Base-by-base conservation (phyloP, 371 early-diverging fungal species). In the Syncephalastrum sp. region DNA sequence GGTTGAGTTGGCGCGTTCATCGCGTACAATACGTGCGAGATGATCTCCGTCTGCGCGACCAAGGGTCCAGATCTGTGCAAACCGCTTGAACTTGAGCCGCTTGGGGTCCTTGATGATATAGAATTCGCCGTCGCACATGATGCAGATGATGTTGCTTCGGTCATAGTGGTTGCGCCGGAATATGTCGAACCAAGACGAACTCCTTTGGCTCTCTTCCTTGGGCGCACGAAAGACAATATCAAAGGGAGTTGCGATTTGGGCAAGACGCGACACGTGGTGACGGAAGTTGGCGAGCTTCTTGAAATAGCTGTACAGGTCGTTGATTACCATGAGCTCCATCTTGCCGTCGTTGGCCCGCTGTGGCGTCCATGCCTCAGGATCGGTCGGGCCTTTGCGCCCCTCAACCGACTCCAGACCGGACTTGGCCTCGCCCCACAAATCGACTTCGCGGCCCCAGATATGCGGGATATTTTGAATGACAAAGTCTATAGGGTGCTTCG, bases 61-160 rank as follows among this genome's bases (percentile, higher is more conserved):
- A 14, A 85, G 57, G 3, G 83, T 80, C 77, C 77, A 83, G 15
- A 86, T 81, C 46, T 79, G 79, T 17, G 81, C 79, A 56, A 64
- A 79, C 23, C 82, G 75, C 24, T 65, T 60, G 5, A 84, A 73
- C 17, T 64, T 76, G 13, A 84, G 57, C 25, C 69, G 52, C 43
- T 79, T 80, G 8, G 85, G 83, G 24, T 73, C 73, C 55, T 79
- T 81, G 54, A 84, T 56, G 47, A 80, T 73, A 53, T 81, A 81
- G 50, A 86, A 84, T 63, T 86, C 86, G 41, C 86, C 85, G 68
- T 84, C 86, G 61, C 82, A 81, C 86, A 86, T 85, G 45, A 82
- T 75, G 57, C 81, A 82, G 5, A 82, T 74, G 38, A 75, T 59
- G 47, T 74, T 74, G n/a, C 61, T 53, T 3, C 51, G 53, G 41